Evolutionary conservation across 345 rosid species (phyloP).

Genomic region (Moricandia moricandioides): DNA sequence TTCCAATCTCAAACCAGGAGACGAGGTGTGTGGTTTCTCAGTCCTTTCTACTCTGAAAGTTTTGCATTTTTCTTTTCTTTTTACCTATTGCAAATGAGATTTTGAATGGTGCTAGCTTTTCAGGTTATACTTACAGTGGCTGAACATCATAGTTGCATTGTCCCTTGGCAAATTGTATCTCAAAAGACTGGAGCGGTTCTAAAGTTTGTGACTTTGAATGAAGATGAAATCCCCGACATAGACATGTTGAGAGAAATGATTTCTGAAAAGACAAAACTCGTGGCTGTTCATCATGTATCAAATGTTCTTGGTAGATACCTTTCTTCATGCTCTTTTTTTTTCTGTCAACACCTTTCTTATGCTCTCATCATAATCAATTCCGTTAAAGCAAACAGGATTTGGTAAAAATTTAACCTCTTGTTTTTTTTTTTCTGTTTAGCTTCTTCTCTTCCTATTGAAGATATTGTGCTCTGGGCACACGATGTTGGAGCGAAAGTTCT

Average conservation of each 20-base stretch:
- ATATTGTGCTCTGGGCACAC: slow-evolving; percentile 70
- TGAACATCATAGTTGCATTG: slow-evolving; percentile 92
- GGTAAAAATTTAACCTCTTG: not conserved
- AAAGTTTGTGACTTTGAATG: slow-evolving; percentile 59
- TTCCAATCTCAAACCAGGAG: slow-evolving; percentile 59
- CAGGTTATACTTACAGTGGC: slow-evolving; percentile 77
- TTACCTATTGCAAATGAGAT: no score
- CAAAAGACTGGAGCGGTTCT: slow-evolving; percentile 74
- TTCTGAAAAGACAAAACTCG: slow-evolving; percentile 71
- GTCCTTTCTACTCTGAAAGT: no score
- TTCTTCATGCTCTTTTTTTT: no score
- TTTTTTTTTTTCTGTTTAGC: slow-evolving; percentile 38
- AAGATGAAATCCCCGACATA: slow-evolving; percentile 64
- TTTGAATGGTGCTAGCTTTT: slow-evolving; percentile 16
- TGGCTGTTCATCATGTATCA: slow-evolving; percentile 85
- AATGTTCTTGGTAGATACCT: slow-evolving; percentile 68
- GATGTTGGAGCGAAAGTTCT: slow-evolving; percentile 77
- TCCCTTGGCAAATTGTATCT: slow-evolving; percentile 94
- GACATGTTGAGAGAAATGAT: slow-evolving; percentile 52
- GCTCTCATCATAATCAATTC: not conserved
- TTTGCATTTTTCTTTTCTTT: no score
- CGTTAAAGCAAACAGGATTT: not conserved
- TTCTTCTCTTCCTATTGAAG: slow-evolving; percentile 75
- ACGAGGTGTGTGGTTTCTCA: slow-evolving; percentile 62
- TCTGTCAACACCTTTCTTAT: not conserved